Evolutionary conservation across 441 rosid genomes (phyloP), one percentile per base, ranked within the genome.

Genomic region (Gossypium davidsonii): DNA sequence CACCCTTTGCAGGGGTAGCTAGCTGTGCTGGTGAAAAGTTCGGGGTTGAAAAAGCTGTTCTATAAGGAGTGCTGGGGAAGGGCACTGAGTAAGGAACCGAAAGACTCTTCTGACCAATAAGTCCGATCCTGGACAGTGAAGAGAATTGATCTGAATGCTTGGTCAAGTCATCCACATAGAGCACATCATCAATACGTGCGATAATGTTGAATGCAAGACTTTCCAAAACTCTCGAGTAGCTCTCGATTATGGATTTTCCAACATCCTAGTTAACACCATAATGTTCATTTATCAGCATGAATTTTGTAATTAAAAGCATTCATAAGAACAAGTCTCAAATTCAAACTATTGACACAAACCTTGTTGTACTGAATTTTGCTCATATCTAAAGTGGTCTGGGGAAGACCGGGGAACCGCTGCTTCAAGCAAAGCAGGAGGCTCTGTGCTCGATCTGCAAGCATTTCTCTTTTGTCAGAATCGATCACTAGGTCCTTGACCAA

Each of bases 281-380:
- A 12, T 46, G 23, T 15, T 42, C 28, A 52, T 15, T 53, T 31
- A 2, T 65, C 11, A 61, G 73, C 17, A 63, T 18, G 23, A 23
- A 14, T 46, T 56, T 52, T 34, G 11, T 53, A 70, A 55, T 28
- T 25, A 60, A 68, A 79, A 6, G 31, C 34, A 21, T 42, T 53
- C 18, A 10, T n/a, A 28, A 25, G 1, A 73, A 59, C 46, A 63
- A 48, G 49, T 31, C 60, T 17, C 14, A 3, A 65, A 57, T 6
- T 26, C 9, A 10, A 49, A 37, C 8, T 26, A 63, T 69, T 73
- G 73, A 18, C 48, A 7, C 20, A 42, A 74, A 91, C 98, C 98
- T 87, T 96, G 87, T 92, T 93, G 85, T 72, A 89, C 80, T 93
- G 99, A 84, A 96, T 93, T 87, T 96, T 96, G 91, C 91, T 92